Evolutionary conservation across 352 stramenopile genomes (phyloP).

Genomic region (Phytophthora niederhauseri): DNA sequence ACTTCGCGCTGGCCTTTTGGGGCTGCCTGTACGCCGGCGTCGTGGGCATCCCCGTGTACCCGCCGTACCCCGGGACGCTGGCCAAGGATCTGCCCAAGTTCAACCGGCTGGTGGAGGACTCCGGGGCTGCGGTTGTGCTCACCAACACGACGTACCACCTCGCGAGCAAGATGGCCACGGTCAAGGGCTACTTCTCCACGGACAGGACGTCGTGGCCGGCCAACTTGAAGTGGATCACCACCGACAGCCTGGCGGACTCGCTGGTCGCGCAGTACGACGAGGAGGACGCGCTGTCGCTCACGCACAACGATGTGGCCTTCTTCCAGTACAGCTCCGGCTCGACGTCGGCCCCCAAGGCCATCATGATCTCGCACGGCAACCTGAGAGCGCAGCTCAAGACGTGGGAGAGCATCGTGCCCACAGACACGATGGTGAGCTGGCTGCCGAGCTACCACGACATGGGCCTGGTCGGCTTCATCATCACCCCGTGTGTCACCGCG

Average conservation of each 20-base stretch:
- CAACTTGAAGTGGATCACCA: slow-evolving; percentile 75
- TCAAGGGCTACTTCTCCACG: slow-evolving; percentile 78
- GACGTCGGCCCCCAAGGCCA: slow-evolving; percentile 79
- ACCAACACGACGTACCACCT: slow-evolving; percentile 84
- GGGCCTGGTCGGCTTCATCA: slow-evolving; percentile 85
- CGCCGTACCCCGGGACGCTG: slow-evolving; percentile 72
- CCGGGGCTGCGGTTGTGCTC: slow-evolving; percentile 62
- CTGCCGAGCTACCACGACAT: slow-evolving; percentile 88
- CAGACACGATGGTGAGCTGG: slow-evolving; percentile 81
- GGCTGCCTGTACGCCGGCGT: slow-evolving; percentile 78
- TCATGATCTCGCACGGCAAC: slow-evolving; percentile 88
- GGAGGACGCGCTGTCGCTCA: slow-evolving; percentile 44
- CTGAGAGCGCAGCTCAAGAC: slow-evolving; percentile 74
- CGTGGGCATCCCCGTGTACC: slow-evolving; percentile 77
- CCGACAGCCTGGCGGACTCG: slow-evolving; percentile 64
- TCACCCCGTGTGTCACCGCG: slow-evolving; percentile 60
- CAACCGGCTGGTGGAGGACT: slow-evolving; percentile 77
- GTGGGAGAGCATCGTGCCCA: slow-evolving; percentile 65
- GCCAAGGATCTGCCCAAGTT: slow-evolving; percentile 84
- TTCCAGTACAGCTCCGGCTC: slow-evolving; percentile 88
- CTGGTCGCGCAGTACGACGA: slow-evolving; percentile 56
- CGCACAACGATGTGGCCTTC: slow-evolving; percentile 70
- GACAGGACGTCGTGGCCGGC: slow-evolving; percentile 64
- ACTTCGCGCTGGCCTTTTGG: slow-evolving; percentile 84
- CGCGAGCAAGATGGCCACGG: slow-evolving; percentile 79